Percentiles rank a stretch among this genome's conserved stretches.
Evolutionary conservation across 805 yeast species (phyloP).

Genomic region (Candida boidinii): DNA sequence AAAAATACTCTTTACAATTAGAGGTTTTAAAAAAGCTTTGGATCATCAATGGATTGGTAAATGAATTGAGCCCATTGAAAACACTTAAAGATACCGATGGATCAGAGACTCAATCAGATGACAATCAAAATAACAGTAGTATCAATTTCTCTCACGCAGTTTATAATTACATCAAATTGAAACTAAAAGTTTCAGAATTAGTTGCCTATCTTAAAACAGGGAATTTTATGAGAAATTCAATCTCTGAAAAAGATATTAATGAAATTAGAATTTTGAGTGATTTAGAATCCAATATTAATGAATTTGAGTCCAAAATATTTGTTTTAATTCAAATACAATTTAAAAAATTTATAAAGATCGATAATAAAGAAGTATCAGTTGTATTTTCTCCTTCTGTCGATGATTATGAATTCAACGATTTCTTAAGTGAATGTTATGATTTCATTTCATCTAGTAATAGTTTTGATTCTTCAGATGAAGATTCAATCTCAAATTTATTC

Average conservation of each 20-base stretch:
- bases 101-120: conserved; percentile 1
- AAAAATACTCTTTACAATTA: conserved; percentile 15
- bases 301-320: conserved; percentile 5
- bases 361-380: conserved; percentile 5
- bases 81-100: no score
- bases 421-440: conserved; percentile 8
- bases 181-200: conserved; percentile 2
- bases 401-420: conserved; percentile 9
- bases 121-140: conserved; percentile 7
- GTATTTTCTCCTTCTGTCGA: conserved; percentile 5
- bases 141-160: conserved; percentile 10
- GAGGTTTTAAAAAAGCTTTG: conserved; percentile 23
- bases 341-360: conserved; percentile 9
- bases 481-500: no score
- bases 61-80: conserved; percentile 13
- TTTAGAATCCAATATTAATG: conserved; percentile 6
- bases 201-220: background rate
- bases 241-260: background rate
- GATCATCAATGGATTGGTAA: conserved; percentile 21
- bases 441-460: no score
- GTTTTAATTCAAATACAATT: conserved; percentile 5
- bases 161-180: conserved; percentile 10
- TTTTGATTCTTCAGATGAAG: no score
- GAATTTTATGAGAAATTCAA: conserved; percentile 5
- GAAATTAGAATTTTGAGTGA: conserved; percentile 9